These are phyloP conservation scores for Wickerhamomyces queroliae DNA, from an alignment of 805 yeast species.

Conservation along the genomic window DNA sequence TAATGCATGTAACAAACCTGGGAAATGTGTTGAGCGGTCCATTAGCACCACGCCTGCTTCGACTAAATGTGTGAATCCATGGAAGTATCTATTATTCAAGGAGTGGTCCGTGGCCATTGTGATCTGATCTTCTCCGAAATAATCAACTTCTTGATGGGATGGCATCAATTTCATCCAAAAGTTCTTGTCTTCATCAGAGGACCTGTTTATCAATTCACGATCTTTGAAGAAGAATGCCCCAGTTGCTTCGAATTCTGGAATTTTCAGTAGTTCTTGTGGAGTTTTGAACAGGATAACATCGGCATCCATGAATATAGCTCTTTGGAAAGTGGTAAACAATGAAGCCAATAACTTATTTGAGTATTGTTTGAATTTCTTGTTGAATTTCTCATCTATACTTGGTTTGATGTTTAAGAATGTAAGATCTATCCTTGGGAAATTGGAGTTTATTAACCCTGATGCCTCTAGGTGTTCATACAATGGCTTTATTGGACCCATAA, in stretches of 20 bases:
- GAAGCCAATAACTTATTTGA: conserved; percentile 46
- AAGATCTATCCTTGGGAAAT: conserved; percentile 18
- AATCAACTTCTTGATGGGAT: conserved; percentile 2
- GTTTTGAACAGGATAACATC: conserved; percentile 41
- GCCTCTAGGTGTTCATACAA: neutral
- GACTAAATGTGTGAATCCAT: conserved; percentile 18
- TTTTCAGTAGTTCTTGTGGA: conserved; percentile 29
- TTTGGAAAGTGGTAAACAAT: conserved; percentile 48
- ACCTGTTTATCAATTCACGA: conserved; percentile 8
- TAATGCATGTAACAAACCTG: conserved; percentile 16
- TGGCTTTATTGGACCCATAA: neutral
- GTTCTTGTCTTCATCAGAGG: neutral
- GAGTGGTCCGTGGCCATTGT: neutral
- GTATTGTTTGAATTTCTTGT: conserved; percentile 25
- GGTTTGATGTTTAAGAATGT: conserved; percentile 20
- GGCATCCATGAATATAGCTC: conserved; percentile 45
- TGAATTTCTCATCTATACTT: conserved; percentile 4
- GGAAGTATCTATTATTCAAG: conserved; percentile 6
- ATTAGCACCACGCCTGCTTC: conserved; percentile 24
- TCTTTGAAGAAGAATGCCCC: conserved; percentile 44
- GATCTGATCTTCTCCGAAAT: too few relatives aligned
- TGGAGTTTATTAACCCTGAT: neutral
- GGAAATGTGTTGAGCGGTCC: conserved; percentile 21
- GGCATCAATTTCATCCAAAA: conserved; percentile 6
- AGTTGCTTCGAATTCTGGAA: conserved; percentile 26